Conservation (phyloP, 1,139 yeast species). For the Eremothecium coryli region DNA sequence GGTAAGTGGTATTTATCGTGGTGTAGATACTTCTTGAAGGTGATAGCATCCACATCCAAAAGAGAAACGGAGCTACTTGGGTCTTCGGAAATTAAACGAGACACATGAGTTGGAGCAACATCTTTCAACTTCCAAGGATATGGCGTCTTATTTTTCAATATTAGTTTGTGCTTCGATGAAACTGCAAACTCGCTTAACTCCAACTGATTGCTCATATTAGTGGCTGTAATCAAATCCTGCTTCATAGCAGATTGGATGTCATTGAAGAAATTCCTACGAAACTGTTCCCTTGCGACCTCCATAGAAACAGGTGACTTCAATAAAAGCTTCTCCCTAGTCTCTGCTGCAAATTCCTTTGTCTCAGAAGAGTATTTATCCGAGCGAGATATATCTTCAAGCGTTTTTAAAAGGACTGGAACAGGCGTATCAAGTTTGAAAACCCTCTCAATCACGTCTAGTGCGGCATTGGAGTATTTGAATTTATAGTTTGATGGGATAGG, state of each 20-base stretch:
- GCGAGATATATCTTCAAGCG: slow-evolving; percentile 36
- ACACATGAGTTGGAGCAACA: slow-evolving; percentile 26
- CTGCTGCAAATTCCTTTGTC: slow-evolving; percentile 59
- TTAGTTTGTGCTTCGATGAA: slow-evolving; percentile 42
- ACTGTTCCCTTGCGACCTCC: slow-evolving; percentile 60
- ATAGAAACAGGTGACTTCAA: slow-evolving; percentile 65
- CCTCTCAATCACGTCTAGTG: slow-evolving; percentile 54
- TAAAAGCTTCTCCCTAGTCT: slow-evolving; percentile 46
- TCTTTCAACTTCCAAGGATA: slow-evolving; percentile 33
- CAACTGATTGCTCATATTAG: slow-evolving; percentile 57
- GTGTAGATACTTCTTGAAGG: slow-evolving; percentile 46
- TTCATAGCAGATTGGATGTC: slow-evolving; percentile 60
- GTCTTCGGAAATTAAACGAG: slow-evolving; percentile 22
- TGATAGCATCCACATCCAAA: slow-evolving; percentile 17
- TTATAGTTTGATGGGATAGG: slow-evolving; percentile 58
- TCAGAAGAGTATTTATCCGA: slow-evolving; percentile 28
- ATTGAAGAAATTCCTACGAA: slow-evolving; percentile 52
- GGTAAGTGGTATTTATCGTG: slow-evolving; percentile 65
- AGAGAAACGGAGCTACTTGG: slow-evolving; percentile 23
- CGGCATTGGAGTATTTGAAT: slow-evolving; percentile 48
- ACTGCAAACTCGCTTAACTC: slow-evolving; percentile 66
- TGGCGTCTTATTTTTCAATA: slow-evolving; percentile 50
- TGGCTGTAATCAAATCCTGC: slow-evolving; percentile 69
- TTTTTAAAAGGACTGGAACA: slow-evolving; percentile 53
- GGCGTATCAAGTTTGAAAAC: slow-evolving; percentile 50